Conservation (phyloP, 2,329 filamentous ascomycete species). For the Colletotrichum gloeosporioides region DNA sequence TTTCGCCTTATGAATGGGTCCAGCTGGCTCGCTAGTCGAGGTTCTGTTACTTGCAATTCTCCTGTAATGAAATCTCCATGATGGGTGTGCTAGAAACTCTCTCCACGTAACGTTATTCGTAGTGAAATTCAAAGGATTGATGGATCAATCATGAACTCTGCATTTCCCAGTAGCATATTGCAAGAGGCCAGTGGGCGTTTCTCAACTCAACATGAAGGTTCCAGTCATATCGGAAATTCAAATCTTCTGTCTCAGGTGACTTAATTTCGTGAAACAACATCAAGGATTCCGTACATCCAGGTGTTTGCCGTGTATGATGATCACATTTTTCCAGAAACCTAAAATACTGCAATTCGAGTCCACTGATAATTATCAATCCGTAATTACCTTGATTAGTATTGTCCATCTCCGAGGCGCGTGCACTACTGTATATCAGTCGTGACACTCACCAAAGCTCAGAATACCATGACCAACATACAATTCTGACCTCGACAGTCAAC, state of each 20-base stretch:
- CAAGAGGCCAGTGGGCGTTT: rapidly evolving
- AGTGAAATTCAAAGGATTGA: rapidly evolving
- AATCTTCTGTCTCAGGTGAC: rapidly evolving
- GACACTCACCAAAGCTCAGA: neutral
- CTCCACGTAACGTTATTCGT: neutral
- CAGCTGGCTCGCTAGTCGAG: neutral
- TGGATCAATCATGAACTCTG: neutral
- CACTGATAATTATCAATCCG: rapidly evolving
- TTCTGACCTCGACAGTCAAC: rapidly evolving
- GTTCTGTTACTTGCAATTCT: too few species aligned
- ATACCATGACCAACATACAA: rapidly evolving
- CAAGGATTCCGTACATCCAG: neutral
- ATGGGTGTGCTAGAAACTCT: too few species aligned
- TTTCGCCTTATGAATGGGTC: rapidly evolving
- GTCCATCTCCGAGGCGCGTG: neutral
- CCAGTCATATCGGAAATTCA: neutral
- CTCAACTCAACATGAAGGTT: neutral
- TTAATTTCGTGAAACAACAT: neutral
- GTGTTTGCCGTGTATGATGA: neutral
- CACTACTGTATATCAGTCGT: too few species aligned
- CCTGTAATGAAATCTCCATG: too few species aligned
- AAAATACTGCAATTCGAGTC: neutral
- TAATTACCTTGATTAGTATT: rapidly evolving
- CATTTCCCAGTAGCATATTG: rapidly evolving
- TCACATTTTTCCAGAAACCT: neutral